phyloP scores from a whole-genome alignment of 345 rosid species.

The Theobroma cacao region DNA sequence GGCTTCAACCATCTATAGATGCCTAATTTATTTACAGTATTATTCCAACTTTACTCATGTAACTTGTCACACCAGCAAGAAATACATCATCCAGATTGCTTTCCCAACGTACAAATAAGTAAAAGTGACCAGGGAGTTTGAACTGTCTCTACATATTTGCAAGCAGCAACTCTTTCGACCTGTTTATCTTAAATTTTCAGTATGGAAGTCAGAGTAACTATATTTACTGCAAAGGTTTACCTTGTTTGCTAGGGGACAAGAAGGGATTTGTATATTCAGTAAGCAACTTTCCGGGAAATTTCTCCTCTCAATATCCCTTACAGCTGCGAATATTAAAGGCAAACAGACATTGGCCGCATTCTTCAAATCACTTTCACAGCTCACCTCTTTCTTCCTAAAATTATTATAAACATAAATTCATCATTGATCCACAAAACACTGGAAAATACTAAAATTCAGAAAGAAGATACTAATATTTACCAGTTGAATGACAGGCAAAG shows the following conservation, averaged over 20 bases:
- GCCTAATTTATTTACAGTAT: not conserved
- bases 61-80: not conserved
- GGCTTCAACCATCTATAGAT: not conserved
- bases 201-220: not conserved
- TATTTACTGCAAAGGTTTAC: conserved; percentile 1
- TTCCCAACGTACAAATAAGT: not conserved
- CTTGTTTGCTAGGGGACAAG: conserved; percentile 36
- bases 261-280: conserved; percentile 39
- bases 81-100: not conserved
- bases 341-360: conserved; percentile 42
- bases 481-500: conserved; percentile 39
- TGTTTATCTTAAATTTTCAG: not conserved
- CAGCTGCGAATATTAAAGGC: conserved; percentile 38
- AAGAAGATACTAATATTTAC: conserved; percentile 3
- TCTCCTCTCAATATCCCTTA: conserved; percentile 41
- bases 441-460: not conserved
- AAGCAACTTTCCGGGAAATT: conserved; percentile 39
- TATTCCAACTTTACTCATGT: not conserved
- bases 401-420: not conserved
- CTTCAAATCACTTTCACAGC: conserved; percentile 37
- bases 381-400: conserved; percentile 39
- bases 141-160: not conserved
- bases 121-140: not conserved
- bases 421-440: not conserved
- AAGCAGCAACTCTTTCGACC: not conserved